Percentiles rank a stretch among this genome's conserved stretches.
Evolutionary conservation across 805 yeast genomes (phyloP).

Genomic region (Saccharomycopsis microspora): DNA sequence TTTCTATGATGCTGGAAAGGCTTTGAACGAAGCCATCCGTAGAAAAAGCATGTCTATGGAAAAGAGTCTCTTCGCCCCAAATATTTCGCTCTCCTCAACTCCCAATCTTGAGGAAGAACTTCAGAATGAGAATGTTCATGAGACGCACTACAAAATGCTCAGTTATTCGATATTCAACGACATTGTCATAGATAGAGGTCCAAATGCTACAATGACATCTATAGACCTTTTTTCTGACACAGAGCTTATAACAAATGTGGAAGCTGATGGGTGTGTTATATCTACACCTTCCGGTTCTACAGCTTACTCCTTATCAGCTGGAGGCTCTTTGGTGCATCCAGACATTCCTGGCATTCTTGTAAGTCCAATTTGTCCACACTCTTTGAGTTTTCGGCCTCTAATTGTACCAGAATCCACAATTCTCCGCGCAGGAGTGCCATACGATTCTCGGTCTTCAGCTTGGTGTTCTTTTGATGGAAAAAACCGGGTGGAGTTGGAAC

Average conservation of each 20-base stretch:
- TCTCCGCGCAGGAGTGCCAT: constrained; percentile 25
- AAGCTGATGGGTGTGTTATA: constrained; percentile 55
- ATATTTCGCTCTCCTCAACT: background rate
- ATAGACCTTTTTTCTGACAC: constrained; percentile 38
- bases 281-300: constrained; percentile 63
- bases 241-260: constrained; percentile 44
- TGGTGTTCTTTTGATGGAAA: constrained; percentile 29
- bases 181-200: constrained; percentile 40
- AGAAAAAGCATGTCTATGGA: background rate
- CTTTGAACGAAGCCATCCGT: background rate
- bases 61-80: background rate
- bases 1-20: background rate
- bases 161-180: constrained; percentile 37
- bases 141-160: constrained; percentile 22
- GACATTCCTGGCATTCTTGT: constrained; percentile 41
- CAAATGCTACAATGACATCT: constrained; percentile 39
- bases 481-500: constrained; percentile 22
- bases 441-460: constrained; percentile 23
- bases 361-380: constrained; percentile 47
- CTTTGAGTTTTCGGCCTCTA: constrained; percentile 40
- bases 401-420: constrained; percentile 32
- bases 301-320: constrained; percentile 42
- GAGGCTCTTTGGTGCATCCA: constrained; percentile 46
- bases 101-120: constrained; percentile 21
- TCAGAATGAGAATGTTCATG: constrained; percentile 9